Conservation (phyloP, 23 red algal genomes). For the Gracilaria gracilis region DNA sequence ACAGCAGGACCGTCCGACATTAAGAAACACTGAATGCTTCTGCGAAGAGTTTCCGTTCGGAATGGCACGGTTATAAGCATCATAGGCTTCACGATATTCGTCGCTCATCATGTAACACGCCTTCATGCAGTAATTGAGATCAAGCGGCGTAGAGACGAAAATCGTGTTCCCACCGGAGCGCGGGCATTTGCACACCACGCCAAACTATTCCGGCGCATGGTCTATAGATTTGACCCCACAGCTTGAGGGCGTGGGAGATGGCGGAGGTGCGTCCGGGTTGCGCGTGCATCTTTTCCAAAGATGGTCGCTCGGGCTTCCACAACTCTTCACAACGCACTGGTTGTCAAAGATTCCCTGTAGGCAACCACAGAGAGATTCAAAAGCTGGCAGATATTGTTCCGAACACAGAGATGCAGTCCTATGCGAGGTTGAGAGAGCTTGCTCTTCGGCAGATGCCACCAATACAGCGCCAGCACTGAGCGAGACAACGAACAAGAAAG, state of each 20-base stretch:
- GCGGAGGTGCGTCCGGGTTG: slow-evolving; percentile 1
- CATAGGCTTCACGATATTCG: slow-evolving; percentile 5
- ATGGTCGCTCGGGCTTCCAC: slow-evolving; percentile 28
- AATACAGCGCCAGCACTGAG: background rate
- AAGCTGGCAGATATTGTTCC: slow-evolving; percentile 8
- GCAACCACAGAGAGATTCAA: slow-evolving; percentile 1
- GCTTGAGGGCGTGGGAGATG: slow-evolving; percentile 13
- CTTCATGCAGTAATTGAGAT: slow-evolving; percentile 19
- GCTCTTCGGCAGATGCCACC: background rate
- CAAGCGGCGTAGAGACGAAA: slow-evolving; percentile 7
- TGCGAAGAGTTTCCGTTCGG: too few species aligned
- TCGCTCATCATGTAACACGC: slow-evolving; percentile 43
- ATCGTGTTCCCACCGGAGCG: background rate
- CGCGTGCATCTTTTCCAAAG: slow-evolving; percentile 25
- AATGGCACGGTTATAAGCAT: background rate
- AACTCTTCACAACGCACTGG: slow-evolving; percentile 24
- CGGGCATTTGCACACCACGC: slow-evolving; percentile 10
- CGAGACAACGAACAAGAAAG: background rate
- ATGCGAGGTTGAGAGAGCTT: background rate
- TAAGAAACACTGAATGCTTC: too few species aligned
- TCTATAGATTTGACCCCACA: background rate
- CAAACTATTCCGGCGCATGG: slow-evolving; percentile 2
- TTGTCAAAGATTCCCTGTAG: slow-evolving; percentile 11
- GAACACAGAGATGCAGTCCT: background rate
- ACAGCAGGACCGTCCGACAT: too few species aligned